Conservation (phyloP, 169 alveolate species). For the Plasmodium cynomolgi region DNA sequence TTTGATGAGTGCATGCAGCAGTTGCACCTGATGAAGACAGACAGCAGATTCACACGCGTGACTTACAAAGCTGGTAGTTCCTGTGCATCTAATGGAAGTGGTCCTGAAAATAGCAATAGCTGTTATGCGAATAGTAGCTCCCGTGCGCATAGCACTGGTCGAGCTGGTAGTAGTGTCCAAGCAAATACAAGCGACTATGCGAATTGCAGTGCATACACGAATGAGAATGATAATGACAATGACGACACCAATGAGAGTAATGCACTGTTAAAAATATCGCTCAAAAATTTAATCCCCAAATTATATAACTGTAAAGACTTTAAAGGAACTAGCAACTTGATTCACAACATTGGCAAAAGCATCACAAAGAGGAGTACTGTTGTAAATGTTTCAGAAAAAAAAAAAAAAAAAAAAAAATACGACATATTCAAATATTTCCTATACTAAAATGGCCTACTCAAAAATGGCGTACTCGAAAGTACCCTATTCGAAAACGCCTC, state of each 20-base stretch:
- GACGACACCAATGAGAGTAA: not conserved
- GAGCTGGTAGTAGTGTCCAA: not conserved
- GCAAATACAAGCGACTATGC: not conserved
- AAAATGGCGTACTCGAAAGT: not conserved
- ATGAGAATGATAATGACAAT: not conserved
- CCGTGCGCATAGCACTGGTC: not conserved
- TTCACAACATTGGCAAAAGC: constrained; percentile 6
- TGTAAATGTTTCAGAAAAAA: not conserved
- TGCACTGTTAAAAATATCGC: constrained; percentile 5
- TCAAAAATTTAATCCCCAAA: constrained; percentile 49
- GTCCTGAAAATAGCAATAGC: not conserved
- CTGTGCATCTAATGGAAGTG: not conserved
- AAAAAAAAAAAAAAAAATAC: constrained; percentile 30
- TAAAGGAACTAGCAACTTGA: constrained; percentile 18
- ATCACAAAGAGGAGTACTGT: not conserved
- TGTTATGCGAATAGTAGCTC: not conserved
- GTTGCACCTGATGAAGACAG: constrained; percentile 8
- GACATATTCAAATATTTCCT: not conserved
- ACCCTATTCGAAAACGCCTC: not conserved
- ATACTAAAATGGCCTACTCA: not conserved
- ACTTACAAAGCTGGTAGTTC: not conserved
- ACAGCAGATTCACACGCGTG: not conserved
- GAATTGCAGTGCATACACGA: not conserved
- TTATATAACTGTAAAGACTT: constrained; percentile 43
- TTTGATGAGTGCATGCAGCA: constrained; percentile 20